Base-by-base conservation (phyloP, 2,329 filamentous ascomycete genomes). In the Epichloe coenophiala region DNA sequence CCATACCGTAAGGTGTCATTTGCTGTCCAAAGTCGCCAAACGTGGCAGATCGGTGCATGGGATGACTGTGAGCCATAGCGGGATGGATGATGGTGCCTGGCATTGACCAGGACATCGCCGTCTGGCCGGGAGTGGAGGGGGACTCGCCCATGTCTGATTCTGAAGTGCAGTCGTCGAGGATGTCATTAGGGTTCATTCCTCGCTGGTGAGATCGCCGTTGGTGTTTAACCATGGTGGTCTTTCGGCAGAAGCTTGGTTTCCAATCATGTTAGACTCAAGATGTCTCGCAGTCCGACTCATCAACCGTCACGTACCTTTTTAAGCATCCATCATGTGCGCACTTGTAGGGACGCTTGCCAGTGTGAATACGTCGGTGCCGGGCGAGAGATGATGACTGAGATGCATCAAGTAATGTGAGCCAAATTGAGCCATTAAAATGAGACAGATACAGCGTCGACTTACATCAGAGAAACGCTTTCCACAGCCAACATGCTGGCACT, bases 401-500 rank as follows among this genome's bases (percentile, higher is more conserved):
- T 31, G 31, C 31, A 11, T 4, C 8, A 40, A 27, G 38, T 2
- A 21, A 19, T 53, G 60, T 51, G 58, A 55, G 36, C 36, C 3
- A 23, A 23, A 13, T 15, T 11, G 27, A 27, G 35, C 7, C 1
- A 38, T 15, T 19, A 42, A 13, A 3, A 4, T 19, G 17, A 2
- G 13, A 6, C 3, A n/a, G 9, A 23, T 11, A 12, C 27, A 21
- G 47, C 11, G 21, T 3, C 33, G 5, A 72, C 79, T 57, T 66
- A 84, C 81, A 66, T 86, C 82, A 50, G 82, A 84, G 60, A 86
- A 86, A 40, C 79, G 72, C 68, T 85, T 86, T 43, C 77, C 78
- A 59, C 82, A 86, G 19, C 78, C 80, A 27, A 75, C 66, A 56
- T 83, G 76, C 60, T 81, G 75, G 59, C 83, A 86, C 58, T 80